Base-by-base conservation (phyloP, 768 basidiomycete species). In the Kwoniella bestiolae region DNA sequence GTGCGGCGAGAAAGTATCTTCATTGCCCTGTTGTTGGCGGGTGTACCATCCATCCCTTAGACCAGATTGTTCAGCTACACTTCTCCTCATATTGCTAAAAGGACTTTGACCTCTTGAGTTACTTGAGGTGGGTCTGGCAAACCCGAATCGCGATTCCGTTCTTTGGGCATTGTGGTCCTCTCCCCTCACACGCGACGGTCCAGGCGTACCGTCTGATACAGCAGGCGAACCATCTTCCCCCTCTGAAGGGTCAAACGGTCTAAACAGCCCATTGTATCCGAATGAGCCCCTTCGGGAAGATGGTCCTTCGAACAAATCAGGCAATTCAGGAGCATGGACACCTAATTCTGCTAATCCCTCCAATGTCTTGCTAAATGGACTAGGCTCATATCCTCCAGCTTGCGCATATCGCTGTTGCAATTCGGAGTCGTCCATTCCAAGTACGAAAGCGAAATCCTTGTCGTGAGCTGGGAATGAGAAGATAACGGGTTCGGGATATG, bases 101-200 rank as follows among this genome's bases (percentile, higher is more conserved):
- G 76, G 76, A 34, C 66, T 70, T 35, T 74, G 76, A 32, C 68
- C 71, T 23, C 75, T 67, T 12, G 60, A 34, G 29, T 38, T 41
- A 28, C 58, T 51, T 6, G 58, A 52, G 29, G 63, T 28, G 7
- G 66, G 66, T 28, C 77, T 60, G 31, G 77, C 77, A 65, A 78
- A 78, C 34, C 74, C 77, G 60, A 78, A 78, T 21, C 77, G 62
- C 1, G 74, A 76, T 26, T 75, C 70, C 9, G 72, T 72, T 12
- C 74, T 35, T 35, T 62, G 63, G n/a, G 64, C 63, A 34, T 61
- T 52, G 26, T 59, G 67, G 55, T 63, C 64, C 51, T 31, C 52
- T 67, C 21, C 38, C 21, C 52, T 52, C 8, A 46, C 44, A 3
- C 63, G 63, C 3, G 53, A 64, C 5, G 65, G 59, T 66, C 67